phyloP scores from a whole-genome alignment of 805 yeast species.

The Candida parachauliodes region DNA sequence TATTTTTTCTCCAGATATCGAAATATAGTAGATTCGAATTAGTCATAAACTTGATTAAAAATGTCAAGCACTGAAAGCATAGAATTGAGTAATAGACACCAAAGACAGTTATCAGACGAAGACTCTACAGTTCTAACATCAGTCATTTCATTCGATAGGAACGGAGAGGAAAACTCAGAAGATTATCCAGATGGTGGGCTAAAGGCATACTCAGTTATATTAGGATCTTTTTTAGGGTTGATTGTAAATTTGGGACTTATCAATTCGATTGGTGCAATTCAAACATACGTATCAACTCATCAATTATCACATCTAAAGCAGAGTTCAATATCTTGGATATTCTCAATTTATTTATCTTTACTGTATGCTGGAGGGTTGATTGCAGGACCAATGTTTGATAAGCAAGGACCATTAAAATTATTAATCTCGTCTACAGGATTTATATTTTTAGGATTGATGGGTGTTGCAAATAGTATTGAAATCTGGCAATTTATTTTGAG shows the following conservation, averaged over 20 bases:
- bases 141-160: background rate
- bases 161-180: slow-evolving; percentile 10
- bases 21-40: no score
- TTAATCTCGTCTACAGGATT: slow-evolving; percentile 41
- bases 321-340: slow-evolving; percentile 60
- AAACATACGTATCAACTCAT: slow-evolving; percentile 53
- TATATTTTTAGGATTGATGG: slow-evolving; percentile 49
- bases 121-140: background rate
- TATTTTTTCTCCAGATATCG: no score
- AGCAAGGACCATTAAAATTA: slow-evolving; percentile 50
- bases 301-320: slow-evolving; percentile 46
- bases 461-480: slow-evolving; percentile 50
- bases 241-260: slow-evolving; percentile 52
- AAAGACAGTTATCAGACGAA: background rate
- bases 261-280: slow-evolving; percentile 60
- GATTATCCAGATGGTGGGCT: slow-evolving; percentile 57
- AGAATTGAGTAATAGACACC: slow-evolving; percentile 5
- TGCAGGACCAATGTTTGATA: slow-evolving; percentile 61
- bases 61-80: slow-evolving; percentile 3
- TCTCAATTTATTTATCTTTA: slow-evolving; percentile 52
- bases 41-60: background rate
- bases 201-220: slow-evolving; percentile 51
- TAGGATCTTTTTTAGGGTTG: slow-evolving; percentile 58
- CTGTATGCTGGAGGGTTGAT: slow-evolving; percentile 47
- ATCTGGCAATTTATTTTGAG: slow-evolving; percentile 61